Base-by-base conservation (phyloP, 2,329 filamentous ascomycete species). In the Cadophora gregata region DNA sequence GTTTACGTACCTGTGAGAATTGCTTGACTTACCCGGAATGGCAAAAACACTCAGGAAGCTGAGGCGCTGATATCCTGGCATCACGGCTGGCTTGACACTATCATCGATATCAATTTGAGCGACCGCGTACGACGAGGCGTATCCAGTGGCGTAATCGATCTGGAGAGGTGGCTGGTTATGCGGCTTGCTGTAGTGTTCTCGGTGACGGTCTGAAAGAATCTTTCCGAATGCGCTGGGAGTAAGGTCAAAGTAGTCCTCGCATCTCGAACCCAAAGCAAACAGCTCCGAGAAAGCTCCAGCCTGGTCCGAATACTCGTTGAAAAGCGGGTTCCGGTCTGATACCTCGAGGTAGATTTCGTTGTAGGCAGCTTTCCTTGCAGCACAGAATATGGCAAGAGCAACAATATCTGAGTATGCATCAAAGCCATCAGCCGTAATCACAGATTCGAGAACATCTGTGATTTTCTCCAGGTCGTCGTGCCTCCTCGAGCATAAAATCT, bases 321-420 rank as follows among this genome's bases (percentile, higher is more conserved):
- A 62, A n/a, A 62, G 47, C 29, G 59, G 59, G n/a, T 62, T 62
- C 16, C 59, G 59, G 29, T 62, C 59, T 19, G 59, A 62, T 2
- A 62, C 59, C 21, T 62, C 59, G n/a, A 62, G 47, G 47, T 62
- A 62, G 48, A 62, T 62, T 25, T 62, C 59, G 21, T 62, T 62
- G 16, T 38, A 62, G 10, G 59, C 59, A n/a, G 59, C 59, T 12
- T 62, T 62, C 10, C 59, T 36, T 2, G 59, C 59, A 27, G 59
- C 59, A 27, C 59, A 62, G 47, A 62, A 62, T 38, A 62, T 29
- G 9, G 59, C 45, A n/a, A 62, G 29, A 2, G 59, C 59, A n/a
- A 62, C 59, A 16, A 62, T 62, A 53, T 62, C 59, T 5, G 59
- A 33, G 16, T 62, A 62, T 9, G 59, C 59, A n/a, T 62, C 59